phyloP scores from a whole-genome alignment of 352 stramenopile genomes.

The Phytophthora ohioensis region DNA sequence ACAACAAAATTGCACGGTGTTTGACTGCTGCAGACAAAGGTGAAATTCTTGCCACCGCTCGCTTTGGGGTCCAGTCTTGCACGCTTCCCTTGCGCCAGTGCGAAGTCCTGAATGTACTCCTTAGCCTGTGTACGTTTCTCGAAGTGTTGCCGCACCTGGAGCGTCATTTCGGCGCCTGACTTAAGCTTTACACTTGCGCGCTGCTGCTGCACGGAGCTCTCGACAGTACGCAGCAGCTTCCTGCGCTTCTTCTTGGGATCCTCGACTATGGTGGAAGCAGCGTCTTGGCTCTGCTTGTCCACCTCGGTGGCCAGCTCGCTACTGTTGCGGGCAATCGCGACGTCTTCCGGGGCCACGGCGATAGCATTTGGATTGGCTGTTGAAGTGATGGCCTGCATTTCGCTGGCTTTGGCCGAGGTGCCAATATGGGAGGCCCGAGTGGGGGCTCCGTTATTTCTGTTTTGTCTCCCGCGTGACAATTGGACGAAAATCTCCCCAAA shows the following conservation, averaged over 20 bases:
- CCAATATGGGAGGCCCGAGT: constrained; percentile 33
- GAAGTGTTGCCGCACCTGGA: constrained; percentile 50
- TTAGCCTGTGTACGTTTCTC: constrained; percentile 42
- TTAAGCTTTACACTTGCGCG: constrained; percentile 38
- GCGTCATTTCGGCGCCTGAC: constrained; percentile 40
- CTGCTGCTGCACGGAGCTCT: constrained; percentile 26
- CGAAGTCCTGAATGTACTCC: constrained; percentile 60
- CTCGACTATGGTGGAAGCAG: background rate
- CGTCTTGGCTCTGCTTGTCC: background rate
- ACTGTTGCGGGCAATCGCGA: background rate
- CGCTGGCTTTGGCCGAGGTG: background rate
- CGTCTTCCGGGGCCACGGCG: background rate
- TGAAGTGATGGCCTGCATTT: constrained; percentile 15
- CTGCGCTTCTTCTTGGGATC: constrained; percentile 40
- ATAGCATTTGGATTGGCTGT: constrained; percentile 5
- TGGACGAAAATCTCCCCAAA: constrained; percentile 24
- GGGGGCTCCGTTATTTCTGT: constrained; percentile 5
- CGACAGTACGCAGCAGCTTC: constrained; percentile 5
- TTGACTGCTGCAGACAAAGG: constrained; percentile 53
- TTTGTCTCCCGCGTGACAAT: constrained; percentile 14
- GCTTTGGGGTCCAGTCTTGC: constrained; percentile 45
- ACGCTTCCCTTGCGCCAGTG: constrained; percentile 56
- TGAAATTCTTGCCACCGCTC: constrained; percentile 64
- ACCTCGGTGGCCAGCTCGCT: background rate
- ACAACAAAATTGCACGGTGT: constrained; percentile 57